Percentiles rank a stretch among this genome's conserved stretches.
These are phyloP conservation scores for Sapria himalayana DNA, from an alignment of 345 rosid species.

Conservation along the genomic window DNA sequence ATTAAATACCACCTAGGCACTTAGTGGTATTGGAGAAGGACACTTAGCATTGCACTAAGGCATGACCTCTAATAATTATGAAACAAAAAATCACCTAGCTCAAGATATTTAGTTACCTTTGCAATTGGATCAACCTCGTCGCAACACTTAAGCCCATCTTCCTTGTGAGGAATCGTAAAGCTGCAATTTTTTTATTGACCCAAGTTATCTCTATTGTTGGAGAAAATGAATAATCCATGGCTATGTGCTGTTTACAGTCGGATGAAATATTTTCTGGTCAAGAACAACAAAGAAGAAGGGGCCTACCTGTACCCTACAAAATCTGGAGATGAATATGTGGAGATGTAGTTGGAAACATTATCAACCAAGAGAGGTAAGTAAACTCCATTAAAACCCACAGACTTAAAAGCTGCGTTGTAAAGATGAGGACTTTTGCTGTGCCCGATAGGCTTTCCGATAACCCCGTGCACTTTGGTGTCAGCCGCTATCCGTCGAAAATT, in stretches of 20 bases:
- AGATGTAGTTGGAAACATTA: conserved; percentile 23
- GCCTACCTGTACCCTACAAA: conserved; percentile 45
- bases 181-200: conserved; percentile 11
- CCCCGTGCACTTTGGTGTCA: conserved; percentile 43
- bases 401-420: conserved; percentile 30
- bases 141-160: conserved; percentile 28
- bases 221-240: neutral
- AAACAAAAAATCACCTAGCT: too few species aligned
- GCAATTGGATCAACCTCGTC: conserved; percentile 36
- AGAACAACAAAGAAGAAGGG: too few species aligned
- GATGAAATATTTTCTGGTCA: too few species aligned
- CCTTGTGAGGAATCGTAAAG: conserved; percentile 35
- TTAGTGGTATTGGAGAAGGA: too few species aligned
- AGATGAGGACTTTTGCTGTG: conserved; percentile 53
- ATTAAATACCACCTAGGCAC: too few species aligned
- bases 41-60: too few species aligned
- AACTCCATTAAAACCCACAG: conserved; percentile 29
- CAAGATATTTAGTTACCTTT: conserved; percentile 13
- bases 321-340: conserved; percentile 24
- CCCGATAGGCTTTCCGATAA: conserved; percentile 41
- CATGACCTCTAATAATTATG: too few species aligned
- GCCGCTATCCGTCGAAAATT: conserved; percentile 30
- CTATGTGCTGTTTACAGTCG: too few species aligned
- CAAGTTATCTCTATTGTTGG: neutral
- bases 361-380: conserved; percentile 38